These are phyloP conservation scores for Ramaria rubella DNA, from an alignment of 768 basidiomycete genomes.

Conservation along the genomic window DNA sequence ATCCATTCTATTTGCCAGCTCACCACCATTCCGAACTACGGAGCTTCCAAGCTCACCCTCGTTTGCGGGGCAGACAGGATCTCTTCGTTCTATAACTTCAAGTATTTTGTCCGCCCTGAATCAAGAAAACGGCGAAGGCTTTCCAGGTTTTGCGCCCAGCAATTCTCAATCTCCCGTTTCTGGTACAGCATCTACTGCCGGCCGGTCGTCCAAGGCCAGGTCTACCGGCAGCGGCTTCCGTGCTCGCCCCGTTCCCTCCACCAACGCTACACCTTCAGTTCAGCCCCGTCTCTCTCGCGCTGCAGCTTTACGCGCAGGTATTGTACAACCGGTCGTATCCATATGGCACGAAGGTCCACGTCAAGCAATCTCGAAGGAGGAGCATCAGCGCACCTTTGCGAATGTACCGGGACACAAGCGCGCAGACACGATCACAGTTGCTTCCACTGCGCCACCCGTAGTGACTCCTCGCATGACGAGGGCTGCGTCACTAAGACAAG, in stretches of 20 bases:
- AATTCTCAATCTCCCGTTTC: conserved; percentile 13
- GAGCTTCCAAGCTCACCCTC: conserved; percentile 44
- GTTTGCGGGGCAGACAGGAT: conserved; percentile 14
- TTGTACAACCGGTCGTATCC: conserved; percentile 32
- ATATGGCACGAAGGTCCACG: conserved; percentile 40
- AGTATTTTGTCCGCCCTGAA: conserved; percentile 39
- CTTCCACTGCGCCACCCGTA: conserved; percentile 64
- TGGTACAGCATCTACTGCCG: conserved; percentile 36
- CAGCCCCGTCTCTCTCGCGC: conserved; percentile 71
- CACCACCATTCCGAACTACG: conserved; percentile 67
- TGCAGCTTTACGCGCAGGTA: conserved; percentile 64
- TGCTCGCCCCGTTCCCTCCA: conserved; percentile 61
- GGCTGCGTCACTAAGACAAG: conserved; percentile 56
- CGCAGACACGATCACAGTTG: conserved; percentile 55
- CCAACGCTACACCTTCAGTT: conserved; percentile 57
- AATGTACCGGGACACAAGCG: conserved; percentile 84
- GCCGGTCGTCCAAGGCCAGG: conserved; percentile 35
- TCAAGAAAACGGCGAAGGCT: conserved; percentile 21
- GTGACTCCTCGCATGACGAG: conserved; percentile 72
- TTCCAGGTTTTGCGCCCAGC: conserved; percentile 18
- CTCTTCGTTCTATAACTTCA: conserved; percentile 40
- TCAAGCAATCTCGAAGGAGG: conserved; percentile 53
- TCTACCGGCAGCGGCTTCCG: conserved; percentile 44
- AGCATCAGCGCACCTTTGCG: conserved; percentile 55
- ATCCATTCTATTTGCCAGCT: conserved; percentile 69